Evolutionary conservation across 140 eudicot genomes (phyloP).

Genomic region (Senecio squalidus): DNA sequence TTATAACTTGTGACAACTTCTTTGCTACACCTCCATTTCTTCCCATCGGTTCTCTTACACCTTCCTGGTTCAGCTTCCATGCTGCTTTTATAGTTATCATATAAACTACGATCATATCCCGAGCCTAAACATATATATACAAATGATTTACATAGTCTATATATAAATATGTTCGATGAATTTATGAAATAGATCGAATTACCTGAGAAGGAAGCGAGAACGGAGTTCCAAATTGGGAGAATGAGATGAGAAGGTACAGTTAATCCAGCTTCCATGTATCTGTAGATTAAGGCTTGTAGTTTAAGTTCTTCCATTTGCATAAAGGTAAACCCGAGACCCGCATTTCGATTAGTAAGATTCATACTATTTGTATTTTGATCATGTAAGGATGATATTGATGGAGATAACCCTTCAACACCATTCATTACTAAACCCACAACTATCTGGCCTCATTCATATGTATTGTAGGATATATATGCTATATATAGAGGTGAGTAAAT

Average conservation of each 20-base stretch:
- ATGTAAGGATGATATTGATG: neutral
- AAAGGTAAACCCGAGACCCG: slow-evolving; percentile 36
- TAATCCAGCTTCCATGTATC: slow-evolving; percentile 43
- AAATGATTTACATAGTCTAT: neutral
- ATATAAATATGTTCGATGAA: no score
- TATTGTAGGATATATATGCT: no score
- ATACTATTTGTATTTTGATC: slow-evolving; percentile 3
- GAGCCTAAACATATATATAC: slow-evolving; percentile 8
- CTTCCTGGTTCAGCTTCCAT: slow-evolving; percentile 60
- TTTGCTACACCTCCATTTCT: slow-evolving; percentile 56
- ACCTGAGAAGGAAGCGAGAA: slow-evolving; percentile 32
- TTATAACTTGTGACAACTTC: slow-evolving; percentile 36
- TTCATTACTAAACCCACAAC: slow-evolving; percentile 22
- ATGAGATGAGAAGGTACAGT: slow-evolving; percentile 52
- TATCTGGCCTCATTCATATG: neutral
- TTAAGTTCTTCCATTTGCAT: slow-evolving; percentile 48
- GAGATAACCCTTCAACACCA: slow-evolving; percentile 14
- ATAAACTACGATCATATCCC: slow-evolving; percentile 28
- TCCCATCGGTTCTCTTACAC: slow-evolving; percentile 59
- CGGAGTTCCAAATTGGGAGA: slow-evolving; percentile 45
- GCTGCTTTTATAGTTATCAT: slow-evolving; percentile 24
- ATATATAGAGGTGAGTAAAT: no score
- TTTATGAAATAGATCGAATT: neutral
- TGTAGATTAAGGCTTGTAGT: slow-evolving; percentile 48
- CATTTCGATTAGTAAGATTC: neutral